Percentiles rank a stretch among this genome's conserved stretches.
Conservation (phyloP, 129 eudicot genomes). For the Flaveria ramosissima region DNA sequence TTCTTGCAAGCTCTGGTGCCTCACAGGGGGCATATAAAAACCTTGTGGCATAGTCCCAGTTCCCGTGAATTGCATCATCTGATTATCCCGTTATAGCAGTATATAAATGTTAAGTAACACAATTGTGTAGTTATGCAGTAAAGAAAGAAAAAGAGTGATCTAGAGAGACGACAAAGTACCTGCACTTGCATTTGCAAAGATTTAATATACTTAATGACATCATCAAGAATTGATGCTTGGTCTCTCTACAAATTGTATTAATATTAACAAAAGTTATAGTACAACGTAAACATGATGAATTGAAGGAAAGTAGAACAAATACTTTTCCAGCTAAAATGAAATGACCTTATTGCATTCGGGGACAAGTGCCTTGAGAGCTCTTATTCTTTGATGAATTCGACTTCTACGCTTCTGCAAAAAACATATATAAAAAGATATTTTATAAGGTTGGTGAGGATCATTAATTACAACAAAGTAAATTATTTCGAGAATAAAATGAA, state of each 20-base stretch:
- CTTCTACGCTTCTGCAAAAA: slow-evolving; percentile 37
- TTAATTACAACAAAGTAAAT: too few species aligned
- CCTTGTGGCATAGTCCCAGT: slow-evolving; percentile 11
- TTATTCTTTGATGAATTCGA: slow-evolving; percentile 23
- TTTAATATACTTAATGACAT: slow-evolving; percentile 24
- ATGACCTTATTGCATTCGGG: slow-evolving; percentile 42
- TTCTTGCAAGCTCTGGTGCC: slow-evolving; percentile 15
- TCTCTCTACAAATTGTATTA: slow-evolving; percentile 16
- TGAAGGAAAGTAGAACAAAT: too few species aligned
- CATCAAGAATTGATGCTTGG: slow-evolving; percentile 38
- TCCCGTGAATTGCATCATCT: slow-evolving; percentile 33
- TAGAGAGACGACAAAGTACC: slow-evolving; percentile 13
- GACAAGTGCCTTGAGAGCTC: slow-evolving; percentile 36
- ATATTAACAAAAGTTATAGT: not conserved
- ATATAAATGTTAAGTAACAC: not conserved
- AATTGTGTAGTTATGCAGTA: not conserved
- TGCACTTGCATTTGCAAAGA: slow-evolving; percentile 36
- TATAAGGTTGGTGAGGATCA: too few species aligned
- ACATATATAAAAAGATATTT: not conserved
- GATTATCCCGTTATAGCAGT: not conserved
- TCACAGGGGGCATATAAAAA: slow-evolving; percentile 15
- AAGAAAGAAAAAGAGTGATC: not conserved
- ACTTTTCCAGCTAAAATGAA: not conserved
- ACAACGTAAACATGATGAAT: too few species aligned
- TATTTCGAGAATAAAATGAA: too few species aligned